Conservation (phyloP, 1,139 yeast genomes). For the Pichia cactophila region DNA sequence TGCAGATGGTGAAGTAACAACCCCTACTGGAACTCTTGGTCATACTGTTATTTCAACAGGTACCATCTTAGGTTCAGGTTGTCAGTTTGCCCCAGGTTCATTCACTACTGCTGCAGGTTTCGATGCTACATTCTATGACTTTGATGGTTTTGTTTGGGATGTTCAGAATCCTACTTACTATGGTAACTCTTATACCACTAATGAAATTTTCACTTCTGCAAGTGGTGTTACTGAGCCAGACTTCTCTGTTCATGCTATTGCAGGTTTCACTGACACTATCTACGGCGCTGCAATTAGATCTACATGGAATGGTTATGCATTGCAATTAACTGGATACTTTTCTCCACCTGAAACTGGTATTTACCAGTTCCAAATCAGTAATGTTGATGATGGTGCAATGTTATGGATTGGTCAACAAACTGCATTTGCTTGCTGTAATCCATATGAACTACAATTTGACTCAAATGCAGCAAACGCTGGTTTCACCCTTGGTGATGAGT, state of each 20-base stretch:
- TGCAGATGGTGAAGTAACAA: not conserved
- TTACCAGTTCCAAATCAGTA: constrained; percentile 8
- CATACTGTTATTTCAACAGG: constrained; percentile 1
- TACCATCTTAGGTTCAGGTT: constrained; percentile 4
- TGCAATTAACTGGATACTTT: constrained; percentile 20
- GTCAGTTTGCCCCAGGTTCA: constrained; percentile 2
- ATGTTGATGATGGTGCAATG: constrained; percentile 14
- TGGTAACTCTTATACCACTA: constrained; percentile 11
- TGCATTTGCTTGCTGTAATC: constrained; percentile 14
- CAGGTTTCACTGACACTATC: constrained; percentile 5
- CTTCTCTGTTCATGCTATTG: constrained; percentile 9
- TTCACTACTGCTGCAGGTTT: constrained; percentile 7
- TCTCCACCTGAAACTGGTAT: constrained; percentile 14
- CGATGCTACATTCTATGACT: constrained; percentile 8
- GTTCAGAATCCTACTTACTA: constrained; percentile 7
- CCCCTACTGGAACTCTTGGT: not conserved
- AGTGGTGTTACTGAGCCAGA: constrained; percentile 10
- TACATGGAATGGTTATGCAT: constrained; percentile 12
- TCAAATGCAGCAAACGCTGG: constrained; percentile 4
- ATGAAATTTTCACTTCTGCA: constrained; percentile 5
- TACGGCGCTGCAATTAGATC: constrained; percentile 7
- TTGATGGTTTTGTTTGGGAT: constrained; percentile 3
- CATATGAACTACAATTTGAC: constrained; percentile 9
- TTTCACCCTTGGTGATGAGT: not conserved
- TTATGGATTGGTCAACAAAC: constrained; percentile 14